Base-by-base conservation (phyloP, 2,329 filamentous ascomycete species). In the Colletotrichum musicola region DNA sequence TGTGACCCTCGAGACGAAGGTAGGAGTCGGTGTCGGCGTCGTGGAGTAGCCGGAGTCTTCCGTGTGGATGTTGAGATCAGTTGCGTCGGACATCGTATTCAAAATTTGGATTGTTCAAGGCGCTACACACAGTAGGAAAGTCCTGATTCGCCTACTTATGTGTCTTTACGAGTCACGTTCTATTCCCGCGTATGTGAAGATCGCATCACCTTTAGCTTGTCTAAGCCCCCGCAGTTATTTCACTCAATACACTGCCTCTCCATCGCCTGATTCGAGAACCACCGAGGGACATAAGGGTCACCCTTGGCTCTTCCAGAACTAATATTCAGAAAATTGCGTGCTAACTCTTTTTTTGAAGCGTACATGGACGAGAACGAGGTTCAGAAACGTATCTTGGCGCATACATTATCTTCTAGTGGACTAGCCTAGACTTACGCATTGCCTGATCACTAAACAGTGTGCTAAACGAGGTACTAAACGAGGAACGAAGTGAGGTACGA, bases 41-140 rank as follows among this genome's bases (percentile, higher is more conserved):
- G 25, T 47, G 4, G 46, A 64, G 35, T 60, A 64, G 7, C 46
- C 54, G 1, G 62, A 59, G 12, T 47, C 35, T 44, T 54, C 62
- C 14, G 46, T 9, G 30, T 35, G 54, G 4, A 65, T 14, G 9
- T 4, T 4, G 27, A 60, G 56, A 10, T 14, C 16, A 12, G 13
- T 1, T 18, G 30, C 22, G 30, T 38, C 46, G 16, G 35, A 16
- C 50, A 56, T 55, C 20, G 7, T 50, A 4, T 20, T 6, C 12
- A 30, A 18, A 16, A 18, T 16, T 46, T n/a, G 16, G 16, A 10
- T 46, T 18, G 18, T 16, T 46, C 6, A 7, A 16, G 14, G 2
- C 2, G 18, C 16, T 46, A 9, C 18, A n/a, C 1, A 18, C 14
- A 16, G 16, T 18, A 16, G 16, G 13, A 18, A n/a, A 10, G 4